Percentiles rank a stretch among this genome's conserved stretches.
Conservation (phyloP, 148 eudicot species). For the Amaranthus palmeri region DNA sequence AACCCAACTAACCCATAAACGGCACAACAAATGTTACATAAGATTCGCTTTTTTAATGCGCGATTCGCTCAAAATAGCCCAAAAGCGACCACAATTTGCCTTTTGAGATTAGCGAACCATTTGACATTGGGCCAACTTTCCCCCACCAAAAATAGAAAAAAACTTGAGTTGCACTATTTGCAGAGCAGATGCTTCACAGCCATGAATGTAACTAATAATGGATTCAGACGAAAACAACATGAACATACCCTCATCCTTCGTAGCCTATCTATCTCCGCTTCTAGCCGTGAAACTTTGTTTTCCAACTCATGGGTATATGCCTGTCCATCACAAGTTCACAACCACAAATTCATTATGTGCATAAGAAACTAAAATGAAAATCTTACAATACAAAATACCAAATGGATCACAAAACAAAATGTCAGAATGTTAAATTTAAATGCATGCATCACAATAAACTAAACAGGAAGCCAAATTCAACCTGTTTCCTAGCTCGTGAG, state of each 20-base stretch:
- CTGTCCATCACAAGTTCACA: constrained; percentile 32
- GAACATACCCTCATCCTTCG: constrained; percentile 56
- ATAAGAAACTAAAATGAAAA: background rate
- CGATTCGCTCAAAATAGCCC: no score
- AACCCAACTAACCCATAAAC: no score
- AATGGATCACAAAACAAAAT: background rate
- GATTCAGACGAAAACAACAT: background rate
- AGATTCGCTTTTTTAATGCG: no score
- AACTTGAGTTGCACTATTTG: background rate
- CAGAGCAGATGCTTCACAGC: background rate
- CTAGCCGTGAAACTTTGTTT: constrained; percentile 80
- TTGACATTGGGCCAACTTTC: background rate
- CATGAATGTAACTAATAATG: background rate
- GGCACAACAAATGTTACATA: no score
- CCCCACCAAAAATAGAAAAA: background rate
- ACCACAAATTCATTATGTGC: background rate
- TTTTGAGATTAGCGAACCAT: background rate
- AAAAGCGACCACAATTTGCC: no score
- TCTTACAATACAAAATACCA: background rate
- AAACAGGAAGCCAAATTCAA: constrained; percentile 14
- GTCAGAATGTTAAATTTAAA: background rate
- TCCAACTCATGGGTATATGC: constrained; percentile 96
- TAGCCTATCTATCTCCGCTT: constrained; percentile 89
- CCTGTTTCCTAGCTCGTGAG: constrained; percentile 98
- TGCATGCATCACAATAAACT: background rate